Base-by-base conservation (phyloP, 2,329 filamentous ascomycete species). In the Pleoardoris graminearum region DNA sequence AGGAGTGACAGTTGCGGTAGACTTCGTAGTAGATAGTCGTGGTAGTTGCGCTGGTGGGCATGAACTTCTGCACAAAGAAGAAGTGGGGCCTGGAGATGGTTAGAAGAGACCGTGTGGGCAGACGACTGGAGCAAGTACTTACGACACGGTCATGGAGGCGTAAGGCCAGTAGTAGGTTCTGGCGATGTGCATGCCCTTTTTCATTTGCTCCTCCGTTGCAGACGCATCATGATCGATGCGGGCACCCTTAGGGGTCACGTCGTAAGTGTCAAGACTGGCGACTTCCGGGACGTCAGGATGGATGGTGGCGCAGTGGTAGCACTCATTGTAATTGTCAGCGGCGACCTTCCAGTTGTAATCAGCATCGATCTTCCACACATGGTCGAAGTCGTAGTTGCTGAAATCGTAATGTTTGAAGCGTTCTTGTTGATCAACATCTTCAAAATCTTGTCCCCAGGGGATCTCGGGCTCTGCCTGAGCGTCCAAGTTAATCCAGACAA, bases 241-340 rank as follows among this genome's bases (percentile, higher is more conserved):
- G 2, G 48, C 50, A 16, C 35, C 47, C 17, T 50, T 51, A 7
- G 57, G 49, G 19, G 49, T 29, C 17, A 61, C 60, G 21, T 48
- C 46, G 69, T 84, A 84, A 0, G 78, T 77, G 48, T 77, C 75
- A 19, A 84, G 75, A 52, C 84, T 79, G 25, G 82, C 77, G 14
- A 84, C 75, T 25, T 74, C 74, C 1, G 79, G 75, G 21, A 84
- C 81, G 46, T 82, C 80, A 2, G 83, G 81, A 58, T 84, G 82
- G 1, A 80, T 77, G 0, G 79, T 80, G 29, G 78, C 76, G 72
- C 81, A 84, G 71, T 85, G 82, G 57, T 85, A 85, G 62, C 82
- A 85, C 63, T 83, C 82, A 65, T 85, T 85, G 73, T 84, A 85
- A 71, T 85, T 84, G 65, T 85, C 82, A n/a, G 53, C 54, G 16